A percentile compares a stretch with the other conserved stretches of the same genome.
These are phyloP conservation scores for Ceratobasidium sp. DNA, from an alignment of 1,284 basidiomycete genomes.

Conservation along the genomic window DNA sequence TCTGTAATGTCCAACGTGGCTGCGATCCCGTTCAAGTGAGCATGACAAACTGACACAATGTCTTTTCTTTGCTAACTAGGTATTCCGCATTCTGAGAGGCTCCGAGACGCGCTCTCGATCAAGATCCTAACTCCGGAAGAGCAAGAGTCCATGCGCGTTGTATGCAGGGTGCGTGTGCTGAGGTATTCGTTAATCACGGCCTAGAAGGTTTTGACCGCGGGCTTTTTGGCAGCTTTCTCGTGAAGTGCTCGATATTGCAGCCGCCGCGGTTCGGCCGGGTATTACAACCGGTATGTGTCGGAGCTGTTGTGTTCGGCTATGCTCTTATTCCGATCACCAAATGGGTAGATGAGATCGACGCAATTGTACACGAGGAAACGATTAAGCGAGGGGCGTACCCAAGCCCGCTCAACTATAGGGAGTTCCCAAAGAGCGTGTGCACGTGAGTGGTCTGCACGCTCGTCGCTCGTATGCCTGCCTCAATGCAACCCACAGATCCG, in stretches of 20 bases:
- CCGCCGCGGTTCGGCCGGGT: slow-evolving; percentile 85
- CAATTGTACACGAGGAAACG: slow-evolving; percentile 92
- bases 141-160: slow-evolving; percentile 81
- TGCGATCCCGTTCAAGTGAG: slow-evolving; percentile 36
- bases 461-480: slow-evolving; percentile 39
- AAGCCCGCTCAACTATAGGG: slow-evolving; percentile 91
- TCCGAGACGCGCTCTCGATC: slow-evolving; percentile 67
- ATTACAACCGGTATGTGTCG: slow-evolving; percentile 72
- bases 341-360: slow-evolving; percentile 84
- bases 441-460: slow-evolving; percentile 69
- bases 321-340: background rate
- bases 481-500: slow-evolving; percentile 64
- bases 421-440: slow-evolving; percentile 97
- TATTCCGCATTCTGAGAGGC: slow-evolving; percentile 69
- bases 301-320: background rate
- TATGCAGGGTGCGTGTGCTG: slow-evolving; percentile 70
- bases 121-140: slow-evolving; percentile 72
- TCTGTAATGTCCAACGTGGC: slow-evolving; percentile 29
- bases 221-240: slow-evolving; percentile 72
- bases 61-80: slow-evolving; percentile 61
- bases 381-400: slow-evolving; percentile 95
- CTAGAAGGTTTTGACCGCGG: background rate
- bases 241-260: slow-evolving; percentile 92
- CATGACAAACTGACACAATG: slow-evolving; percentile 6
- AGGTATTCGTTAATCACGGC: slow-evolving; percentile 14